Base-by-base conservation (phyloP, 345 rosid species). In the Pistacia atlantica region DNA sequence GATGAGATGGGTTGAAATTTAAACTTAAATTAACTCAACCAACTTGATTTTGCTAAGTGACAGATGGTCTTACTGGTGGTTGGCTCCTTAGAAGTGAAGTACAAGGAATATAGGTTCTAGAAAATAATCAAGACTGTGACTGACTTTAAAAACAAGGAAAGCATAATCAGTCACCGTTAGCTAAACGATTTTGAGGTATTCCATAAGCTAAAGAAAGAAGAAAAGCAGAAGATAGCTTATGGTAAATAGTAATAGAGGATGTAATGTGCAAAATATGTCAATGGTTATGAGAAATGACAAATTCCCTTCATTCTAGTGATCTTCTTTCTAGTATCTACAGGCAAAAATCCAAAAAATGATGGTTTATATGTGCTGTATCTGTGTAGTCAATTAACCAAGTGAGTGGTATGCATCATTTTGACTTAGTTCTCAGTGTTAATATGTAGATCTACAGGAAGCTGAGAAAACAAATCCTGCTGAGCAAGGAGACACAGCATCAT, bases 51-150 rank as follows among this genome's bases (percentile, higher is more conserved):
- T n/a, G 16, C 71, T 3, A 28, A 25, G 52, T 42, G 48, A 73
- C 14, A 55, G 57, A 73, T 5, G 65, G 38, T 11, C 60, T 54
- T 11, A 61, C 28, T 4, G 65, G 74, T 20, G 51, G 71, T 71
- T 62, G 71, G 70, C 66, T 54, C 31, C 78, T 54, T 79, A 52
- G 25, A 69, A 75, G 67, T 69, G 57, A 60, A 72, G 54, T 52
- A n/a, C 16, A 74, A 69, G 75, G 33, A 49, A 75, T 49, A 51
- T 31, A 74, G 33, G 31, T 68, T 62, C 68, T 38, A 74, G 65
- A 60, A 60, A 73, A 37, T 51, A 67, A 67, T 73, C 73, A 73
- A 59, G 67, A 45, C 28, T 18, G 8, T 60, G 42, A 46, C 45
- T 25, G 61, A 42, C 8, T 22, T 37, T 7, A 20, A 61, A 45